Evolutionary conservation across 164 flowering plant species (phyloP), one percentile per base, ranked within the genome.

Genomic region (Aristolochia contorta): DNA sequence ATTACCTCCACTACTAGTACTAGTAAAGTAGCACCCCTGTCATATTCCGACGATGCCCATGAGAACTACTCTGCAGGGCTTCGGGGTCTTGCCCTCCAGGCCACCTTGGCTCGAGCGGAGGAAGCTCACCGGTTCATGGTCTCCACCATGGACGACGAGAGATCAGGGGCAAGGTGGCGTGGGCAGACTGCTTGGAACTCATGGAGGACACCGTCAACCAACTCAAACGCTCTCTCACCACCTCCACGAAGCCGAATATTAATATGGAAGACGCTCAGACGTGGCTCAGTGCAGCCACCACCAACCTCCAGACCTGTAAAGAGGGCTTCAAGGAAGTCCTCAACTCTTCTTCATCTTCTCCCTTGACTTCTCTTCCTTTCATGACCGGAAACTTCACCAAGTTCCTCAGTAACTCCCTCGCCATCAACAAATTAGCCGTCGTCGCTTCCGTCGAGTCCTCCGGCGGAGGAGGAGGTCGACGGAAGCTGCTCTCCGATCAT

Each of bases 101-200:
- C 65, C 27, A 76, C 82, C 21, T 20, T 75, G 56, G 49, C 70
- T 50, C 82, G 77, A 56, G 86, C 91, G 14, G 20, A 50, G 47
- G 46, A 55, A 22, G 80, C 75, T 8, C 78, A 77, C 59, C 54
- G 50, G 47, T 74, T 72, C 22, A 52, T n/a, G n/a, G n/a, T 82
- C 19, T 74, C 84, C 3, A 22, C 63, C 4, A 66, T 78, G 77
- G 79, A 78, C 68, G 58, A 74, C 19, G 54, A 68, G 25, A 67
- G n/a, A n/a, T n/a, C n/a, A n/a, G 55, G 54, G 75, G 69, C 60
- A 72, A 71, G 65, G n/a, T 58, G 8, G 91, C 87, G 8, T 81
- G 78, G 84, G 50, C 63, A 0, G 91, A 85, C 53, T 83, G 91
- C 46, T 12, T 81, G 60, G 83, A 85, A 68, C 82, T 85, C 16